Percentiles rank a stretch among this genome's conserved stretches.
phyloP scores from a whole-genome alignment of 805 yeast species.

The Blastobotrys attinorum region DNA sequence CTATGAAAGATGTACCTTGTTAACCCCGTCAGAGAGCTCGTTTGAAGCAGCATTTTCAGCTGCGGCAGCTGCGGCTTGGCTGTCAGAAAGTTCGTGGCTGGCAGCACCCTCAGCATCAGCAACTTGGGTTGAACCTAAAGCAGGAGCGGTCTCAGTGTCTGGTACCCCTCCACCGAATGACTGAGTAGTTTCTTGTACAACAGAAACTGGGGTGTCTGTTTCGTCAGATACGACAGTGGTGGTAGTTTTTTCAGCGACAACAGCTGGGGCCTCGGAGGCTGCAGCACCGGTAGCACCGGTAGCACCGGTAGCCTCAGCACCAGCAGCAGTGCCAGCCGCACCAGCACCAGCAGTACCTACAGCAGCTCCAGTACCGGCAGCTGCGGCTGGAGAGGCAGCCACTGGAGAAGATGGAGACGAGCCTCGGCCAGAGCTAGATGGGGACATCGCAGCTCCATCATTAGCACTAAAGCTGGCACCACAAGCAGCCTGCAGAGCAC shows the following conservation, averaged over 20 bases:
- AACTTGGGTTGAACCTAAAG: not conserved
- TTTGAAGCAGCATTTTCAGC: too few relatives aligned
- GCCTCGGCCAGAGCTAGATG: too few relatives aligned
- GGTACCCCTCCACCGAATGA: not conserved
- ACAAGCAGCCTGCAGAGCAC: constrained; percentile 25
- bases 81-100: not conserved
- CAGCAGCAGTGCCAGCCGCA: constrained; percentile 6
- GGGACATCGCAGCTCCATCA: not conserved
- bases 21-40: not conserved
- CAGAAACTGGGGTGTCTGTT: not conserved
- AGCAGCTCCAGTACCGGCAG: not conserved
- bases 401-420: constrained; percentile 3
- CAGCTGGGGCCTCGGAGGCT: constrained; percentile 2
- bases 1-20: not conserved
- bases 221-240: too few relatives aligned
- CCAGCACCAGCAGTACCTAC: constrained; percentile 1
- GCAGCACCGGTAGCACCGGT: constrained; percentile 8
- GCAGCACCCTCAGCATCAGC: constrained; percentile 2
- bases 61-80: too few relatives aligned
- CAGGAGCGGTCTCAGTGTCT: not conserved
- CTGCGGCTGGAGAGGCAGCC: constrained; percentile 2
- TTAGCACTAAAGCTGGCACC: constrained; percentile 10
- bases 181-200: not conserved
- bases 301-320: constrained; percentile 1
- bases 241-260: too few relatives aligned